A percentile compares a stretch with the other conserved stretches of the same genome.
Evolutionary conservation across 495 filamentous ascomycete species (phyloP).

Genomic region (Tirmania nivea): DNA sequence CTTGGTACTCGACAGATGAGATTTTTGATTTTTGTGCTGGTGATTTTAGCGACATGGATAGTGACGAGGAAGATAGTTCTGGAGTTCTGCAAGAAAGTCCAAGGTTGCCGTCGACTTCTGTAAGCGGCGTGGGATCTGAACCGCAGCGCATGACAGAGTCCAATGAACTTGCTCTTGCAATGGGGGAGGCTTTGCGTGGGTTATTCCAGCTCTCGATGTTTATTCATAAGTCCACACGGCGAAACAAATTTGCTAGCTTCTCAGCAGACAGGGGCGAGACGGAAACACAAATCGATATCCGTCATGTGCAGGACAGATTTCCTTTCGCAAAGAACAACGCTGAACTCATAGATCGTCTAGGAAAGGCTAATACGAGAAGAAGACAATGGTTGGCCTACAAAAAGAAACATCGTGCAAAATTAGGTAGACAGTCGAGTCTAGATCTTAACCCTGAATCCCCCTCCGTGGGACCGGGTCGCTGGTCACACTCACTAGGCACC

Average conservation of each 20-base stretch:
- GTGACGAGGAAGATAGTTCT: too few species aligned
- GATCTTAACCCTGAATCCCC: too few species aligned
- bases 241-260: background rate
- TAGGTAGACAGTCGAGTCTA: background rate
- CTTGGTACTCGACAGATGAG: too few species aligned
- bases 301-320: constrained; percentile 1
- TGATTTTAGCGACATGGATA: too few species aligned
- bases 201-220: background rate
- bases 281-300: background rate
- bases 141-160: background rate
- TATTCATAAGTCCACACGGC: background rate
- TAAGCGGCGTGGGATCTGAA: too few species aligned
- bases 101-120: too few species aligned
- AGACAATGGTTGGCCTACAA: background rate
- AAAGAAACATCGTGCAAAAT: background rate
- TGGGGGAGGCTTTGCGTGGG: background rate
- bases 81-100: too few species aligned
- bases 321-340: background rate
- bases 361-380: constrained; percentile 1
- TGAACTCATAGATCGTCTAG: background rate
- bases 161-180: background rate
- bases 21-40: too few species aligned
- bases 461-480: too few species aligned
- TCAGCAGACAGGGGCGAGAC: background rate
- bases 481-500: too few species aligned